These are phyloP conservation scores for Backusella luteola DNA, from an alignment of 192 early-diverging fungal species.

Conservation along the genomic window DNA sequence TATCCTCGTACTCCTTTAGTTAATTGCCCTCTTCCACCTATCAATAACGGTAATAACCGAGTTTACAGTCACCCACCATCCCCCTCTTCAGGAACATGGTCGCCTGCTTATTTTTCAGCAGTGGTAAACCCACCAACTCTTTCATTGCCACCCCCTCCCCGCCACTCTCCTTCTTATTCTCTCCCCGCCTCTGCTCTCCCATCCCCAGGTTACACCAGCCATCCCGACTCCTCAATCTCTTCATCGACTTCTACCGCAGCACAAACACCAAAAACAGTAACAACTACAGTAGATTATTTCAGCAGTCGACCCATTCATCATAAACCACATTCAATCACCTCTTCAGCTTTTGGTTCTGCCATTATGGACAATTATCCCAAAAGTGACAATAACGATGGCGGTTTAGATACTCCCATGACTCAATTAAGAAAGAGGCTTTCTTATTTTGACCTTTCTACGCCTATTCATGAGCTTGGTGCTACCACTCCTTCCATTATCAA, in stretches of 20 bases:
- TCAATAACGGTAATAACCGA: background rate
- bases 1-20: background rate
- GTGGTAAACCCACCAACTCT: background rate
- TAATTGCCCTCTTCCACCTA: background rate
- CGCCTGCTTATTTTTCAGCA: background rate
- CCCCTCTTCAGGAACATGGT: background rate
- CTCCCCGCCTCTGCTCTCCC: background rate
- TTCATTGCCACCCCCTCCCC: background rate
- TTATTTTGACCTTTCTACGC: background rate
- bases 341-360: background rate
- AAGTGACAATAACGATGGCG: background rate
- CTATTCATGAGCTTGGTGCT: background rate
- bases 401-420: background rate
- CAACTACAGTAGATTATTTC: background rate
- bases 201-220: background rate
- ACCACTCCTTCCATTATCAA: background rate
- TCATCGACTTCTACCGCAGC: background rate
- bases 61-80: background rate
- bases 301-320: background rate
- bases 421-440: background rate
- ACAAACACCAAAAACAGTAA: background rate
- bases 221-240: background rate
- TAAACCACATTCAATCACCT: background rate
- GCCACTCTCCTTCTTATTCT: background rate
- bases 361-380: background rate